Conservation (phyloP, 768 basidiomycete genomes). For the Kwoniella dendrophila region DNA sequence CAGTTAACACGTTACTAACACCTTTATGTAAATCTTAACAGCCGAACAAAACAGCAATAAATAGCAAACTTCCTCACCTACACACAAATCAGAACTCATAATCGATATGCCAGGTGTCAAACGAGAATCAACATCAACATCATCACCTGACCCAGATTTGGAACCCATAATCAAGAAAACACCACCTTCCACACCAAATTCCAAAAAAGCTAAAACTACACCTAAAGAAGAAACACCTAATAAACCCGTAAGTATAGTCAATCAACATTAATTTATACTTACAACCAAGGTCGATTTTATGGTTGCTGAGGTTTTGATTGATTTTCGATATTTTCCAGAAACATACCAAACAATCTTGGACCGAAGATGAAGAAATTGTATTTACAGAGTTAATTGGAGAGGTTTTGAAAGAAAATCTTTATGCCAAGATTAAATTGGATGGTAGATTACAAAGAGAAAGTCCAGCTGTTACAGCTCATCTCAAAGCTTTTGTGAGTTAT, state of each 20-base stretch:
- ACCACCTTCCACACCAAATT: constrained; percentile 1
- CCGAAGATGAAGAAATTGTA: constrained; percentile 34
- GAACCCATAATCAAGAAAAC: neutral
- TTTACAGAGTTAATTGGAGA: constrained; percentile 32
- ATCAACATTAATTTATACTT: neutral
- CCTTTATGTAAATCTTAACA: no score
- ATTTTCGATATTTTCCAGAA: neutral
- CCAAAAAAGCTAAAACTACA: neutral
- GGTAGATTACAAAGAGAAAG: constrained; percentile 31
- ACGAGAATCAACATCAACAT: constrained; percentile 3
- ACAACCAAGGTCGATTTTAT: neutral
- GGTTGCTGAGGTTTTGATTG: neutral
- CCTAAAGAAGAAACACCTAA: neutral
- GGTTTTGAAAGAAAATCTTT: constrained; percentile 17
- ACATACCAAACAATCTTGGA: constrained; percentile 26
- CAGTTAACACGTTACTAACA: no score
- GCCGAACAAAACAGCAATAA: no score
- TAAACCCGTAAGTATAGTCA: neutral
- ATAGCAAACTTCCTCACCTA: no score
- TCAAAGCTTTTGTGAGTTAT: constrained; percentile 32
- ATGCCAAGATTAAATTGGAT: constrained; percentile 31
- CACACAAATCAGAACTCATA: neutral
- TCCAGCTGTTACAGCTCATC: constrained; percentile 30
- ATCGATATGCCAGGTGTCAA: constrained; percentile 4
- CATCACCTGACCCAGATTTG: neutral